Conservation (phyloP, 306 rosid species). For the Vicia villosa region DNA sequence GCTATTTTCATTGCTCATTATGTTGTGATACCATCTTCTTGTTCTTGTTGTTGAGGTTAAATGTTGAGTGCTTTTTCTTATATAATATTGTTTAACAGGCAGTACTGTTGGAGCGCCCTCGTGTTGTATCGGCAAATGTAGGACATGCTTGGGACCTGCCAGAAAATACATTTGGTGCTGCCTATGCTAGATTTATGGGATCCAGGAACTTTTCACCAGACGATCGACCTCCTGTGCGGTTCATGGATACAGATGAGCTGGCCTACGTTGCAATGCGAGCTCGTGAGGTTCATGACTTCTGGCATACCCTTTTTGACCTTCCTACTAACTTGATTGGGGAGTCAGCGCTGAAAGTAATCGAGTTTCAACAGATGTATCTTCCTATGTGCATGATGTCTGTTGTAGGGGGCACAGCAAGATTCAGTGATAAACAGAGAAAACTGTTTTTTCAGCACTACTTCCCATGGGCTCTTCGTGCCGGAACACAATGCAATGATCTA, state of each 20-base stretch:
- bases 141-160: constrained; percentile 91
- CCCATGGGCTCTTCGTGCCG: constrained; percentile 88
- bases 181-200: constrained; percentile 96
- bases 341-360: constrained; percentile 83
- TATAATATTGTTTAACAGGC: constrained; percentile 51
- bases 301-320: constrained; percentile 89
- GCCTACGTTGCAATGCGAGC: constrained; percentile 87
- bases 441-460: constrained; percentile 81
- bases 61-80: constrained; percentile 25
- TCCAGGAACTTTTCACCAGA: constrained; percentile 93
- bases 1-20: not conserved
- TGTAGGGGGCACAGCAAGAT: constrained; percentile 74
- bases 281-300: constrained; percentile 93
- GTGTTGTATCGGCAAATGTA: constrained; percentile 68
- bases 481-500: constrained; percentile 79
- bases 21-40: not conserved
- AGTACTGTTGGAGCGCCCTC: constrained; percentile 68
- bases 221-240: constrained; percentile 90
- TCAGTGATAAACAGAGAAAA: constrained; percentile 75
- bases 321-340: constrained; percentile 93
- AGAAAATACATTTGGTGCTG: constrained; percentile 78
- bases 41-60: not conserved
- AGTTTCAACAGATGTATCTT: constrained; percentile 86
- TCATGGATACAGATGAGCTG: constrained; percentile 84
- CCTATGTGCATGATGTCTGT: constrained; percentile 82